Evolutionary conservation across 1,139 yeast genomes (phyloP).

Genomic region (Suhomyces terraborum): DNA sequence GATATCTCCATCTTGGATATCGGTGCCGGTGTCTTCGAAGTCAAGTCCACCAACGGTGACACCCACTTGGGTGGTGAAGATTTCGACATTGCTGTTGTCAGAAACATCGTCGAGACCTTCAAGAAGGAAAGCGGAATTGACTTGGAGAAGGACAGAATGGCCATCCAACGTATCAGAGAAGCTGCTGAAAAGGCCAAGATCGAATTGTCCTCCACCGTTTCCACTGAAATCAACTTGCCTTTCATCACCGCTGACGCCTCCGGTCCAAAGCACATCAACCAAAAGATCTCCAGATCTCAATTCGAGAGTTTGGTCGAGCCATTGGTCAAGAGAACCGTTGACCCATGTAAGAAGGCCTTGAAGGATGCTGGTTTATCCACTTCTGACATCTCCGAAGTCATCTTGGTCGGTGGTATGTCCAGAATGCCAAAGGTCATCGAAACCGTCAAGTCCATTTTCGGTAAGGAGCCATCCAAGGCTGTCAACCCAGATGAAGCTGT

Average conservation of each 20-base stretch:
- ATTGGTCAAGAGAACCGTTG: constrained; percentile 87
- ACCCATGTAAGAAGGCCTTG: constrained; percentile 97
- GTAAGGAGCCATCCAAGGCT: constrained; percentile 96
- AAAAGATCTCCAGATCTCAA: constrained; percentile 89
- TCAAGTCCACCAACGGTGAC: constrained; percentile 86
- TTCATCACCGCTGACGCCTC: constrained; percentile 95
- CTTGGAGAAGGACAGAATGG: constrained; percentile 92
- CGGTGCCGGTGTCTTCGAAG: constrained; percentile 87
- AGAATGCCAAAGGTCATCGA: constrained; percentile 99
- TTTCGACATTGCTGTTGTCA: constrained; percentile 80
- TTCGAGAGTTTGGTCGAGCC: constrained; percentile 90
- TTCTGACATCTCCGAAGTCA: constrained; percentile 89
- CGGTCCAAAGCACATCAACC: constrained; percentile 98
- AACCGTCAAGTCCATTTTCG: constrained; percentile 90
- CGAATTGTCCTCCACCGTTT: constrained; percentile 90
- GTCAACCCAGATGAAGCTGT: constrained; percentile 99
- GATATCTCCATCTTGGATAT: constrained; percentile 84
- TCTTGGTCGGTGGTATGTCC: constrained; percentile 99
- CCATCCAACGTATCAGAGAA: constrained; percentile 98
- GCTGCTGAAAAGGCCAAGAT: constrained; percentile 99
- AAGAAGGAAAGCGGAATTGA: constrained; percentile 92
- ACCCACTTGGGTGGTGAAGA: constrained; percentile 93
- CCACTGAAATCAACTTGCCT: constrained; percentile 95
- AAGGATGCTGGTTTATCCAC: constrained; percentile 90
- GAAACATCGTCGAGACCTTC: constrained; percentile 89